phyloP scores from a whole-genome alignment of 441 rosid species.

The Pelargonium fulgidum region DNA sequence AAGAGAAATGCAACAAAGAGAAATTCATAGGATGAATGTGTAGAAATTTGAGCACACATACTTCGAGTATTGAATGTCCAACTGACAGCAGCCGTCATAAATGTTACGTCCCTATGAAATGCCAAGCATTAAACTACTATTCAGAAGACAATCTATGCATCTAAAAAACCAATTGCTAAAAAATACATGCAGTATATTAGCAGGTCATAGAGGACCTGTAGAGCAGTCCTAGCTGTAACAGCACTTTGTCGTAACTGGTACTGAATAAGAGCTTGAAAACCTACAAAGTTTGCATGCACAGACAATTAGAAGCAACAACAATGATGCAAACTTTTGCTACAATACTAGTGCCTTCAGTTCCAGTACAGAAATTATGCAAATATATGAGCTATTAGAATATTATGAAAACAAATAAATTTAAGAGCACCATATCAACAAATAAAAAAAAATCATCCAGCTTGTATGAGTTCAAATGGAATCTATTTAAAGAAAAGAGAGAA shows the following conservation, averaged over 20 bases:
- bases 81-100: slow-evolving; percentile 96
- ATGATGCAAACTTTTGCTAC: slow-evolving; percentile 10
- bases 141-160: slow-evolving; percentile 19
- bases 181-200: background rate
- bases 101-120: slow-evolving; percentile 80
- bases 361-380: slow-evolving; percentile 4
- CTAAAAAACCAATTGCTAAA: background rate
- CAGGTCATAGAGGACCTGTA: slow-evolving; percentile 50
- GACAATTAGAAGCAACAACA: slow-evolving; percentile 11
- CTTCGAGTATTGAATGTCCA: slow-evolving; percentile 98
- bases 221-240: slow-evolving; percentile 71
- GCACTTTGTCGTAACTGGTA: slow-evolving; percentile 72
- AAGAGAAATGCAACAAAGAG: slow-evolving; percentile 4
- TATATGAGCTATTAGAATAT: background rate
- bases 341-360: slow-evolving; percentile 17
- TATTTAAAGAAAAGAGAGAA: slow-evolving; percentile 28
- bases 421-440: background rate
- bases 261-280: slow-evolving; percentile 96
- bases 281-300: slow-evolving; percentile 34
- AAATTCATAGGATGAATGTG: slow-evolving; percentile 9
- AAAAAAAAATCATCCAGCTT: slow-evolving; percentile 18
- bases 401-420: slow-evolving; percentile 18
- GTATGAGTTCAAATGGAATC: slow-evolving; percentile 17
- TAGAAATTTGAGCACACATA: slow-evolving; percentile 21
- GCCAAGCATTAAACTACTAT: slow-evolving; percentile 10